Percentiles rank a stretch among this genome's conserved stretches.
phyloP scores from a whole-genome alignment of 768 basidiomycete genomes.

The Flagelloscypha sp. region DNA sequence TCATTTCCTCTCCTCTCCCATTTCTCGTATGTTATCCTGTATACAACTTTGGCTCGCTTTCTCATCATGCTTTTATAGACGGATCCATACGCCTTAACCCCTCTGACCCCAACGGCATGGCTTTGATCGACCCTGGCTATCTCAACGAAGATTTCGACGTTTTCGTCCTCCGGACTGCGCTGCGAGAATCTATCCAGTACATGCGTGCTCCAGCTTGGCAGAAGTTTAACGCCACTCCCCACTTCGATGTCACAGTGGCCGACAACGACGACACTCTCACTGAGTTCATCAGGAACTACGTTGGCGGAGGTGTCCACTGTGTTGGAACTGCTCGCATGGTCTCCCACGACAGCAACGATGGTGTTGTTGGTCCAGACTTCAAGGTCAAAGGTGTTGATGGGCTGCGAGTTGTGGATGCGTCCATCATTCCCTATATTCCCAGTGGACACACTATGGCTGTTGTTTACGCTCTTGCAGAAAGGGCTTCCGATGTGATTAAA shows the following conservation, averaged over 20 bases:
- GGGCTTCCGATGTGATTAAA: slow-evolving; percentile 3
- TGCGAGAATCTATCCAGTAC: slow-evolving; percentile 14
- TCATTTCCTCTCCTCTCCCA: slow-evolving; percentile 22
- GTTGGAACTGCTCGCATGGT: slow-evolving; percentile 21
- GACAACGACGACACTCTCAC: slow-evolving; percentile 17
- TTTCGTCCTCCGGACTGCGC: no score
- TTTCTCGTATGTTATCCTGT: slow-evolving; percentile 22
- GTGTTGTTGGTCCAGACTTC: slow-evolving; percentile 25
- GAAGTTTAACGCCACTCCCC: no score
- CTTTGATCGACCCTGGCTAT: slow-evolving; percentile 20
- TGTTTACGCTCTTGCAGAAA: slow-evolving; percentile 3
- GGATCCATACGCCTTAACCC: slow-evolving; percentile 21
- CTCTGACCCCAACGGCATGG: slow-evolving; percentile 17
- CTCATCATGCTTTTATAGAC: slow-evolving; percentile 7
- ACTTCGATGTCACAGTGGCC: no score
- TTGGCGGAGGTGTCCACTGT: slow-evolving; percentile 13
- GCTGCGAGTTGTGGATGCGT: slow-evolving; percentile 27
- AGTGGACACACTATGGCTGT: slow-evolving; percentile 1
- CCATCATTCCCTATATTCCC: slow-evolving; percentile 10
- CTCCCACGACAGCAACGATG: slow-evolving; percentile 13
- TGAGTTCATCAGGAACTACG: slow-evolving; percentile 12
- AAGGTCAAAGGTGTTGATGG: slow-evolving; percentile 20
- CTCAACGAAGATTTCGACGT: slow-evolving; percentile 17
- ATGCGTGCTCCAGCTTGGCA: slow-evolving; percentile 10
- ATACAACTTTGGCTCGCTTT: neutral